Evolutionary conservation across 2,329 filamentous ascomycete genomes (phyloP).

Genomic region (Fusarium palustre): DNA sequence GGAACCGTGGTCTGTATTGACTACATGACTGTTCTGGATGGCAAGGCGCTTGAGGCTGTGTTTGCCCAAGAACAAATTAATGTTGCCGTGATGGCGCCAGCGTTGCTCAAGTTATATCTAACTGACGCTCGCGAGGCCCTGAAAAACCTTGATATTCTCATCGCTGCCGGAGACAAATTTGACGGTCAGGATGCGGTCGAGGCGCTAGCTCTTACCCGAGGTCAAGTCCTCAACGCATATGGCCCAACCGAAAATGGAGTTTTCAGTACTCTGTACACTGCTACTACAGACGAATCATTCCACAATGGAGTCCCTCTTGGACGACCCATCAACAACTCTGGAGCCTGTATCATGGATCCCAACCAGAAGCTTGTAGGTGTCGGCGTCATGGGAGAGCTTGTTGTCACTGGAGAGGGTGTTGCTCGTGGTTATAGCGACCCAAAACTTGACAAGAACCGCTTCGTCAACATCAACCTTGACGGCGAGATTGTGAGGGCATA

Average conservation of each 20-base stretch:
- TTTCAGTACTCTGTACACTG: constrained; percentile 29
- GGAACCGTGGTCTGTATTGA: constrained; percentile 39
- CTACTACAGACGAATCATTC: constrained; percentile 1
- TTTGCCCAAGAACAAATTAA: constrained; percentile 20
- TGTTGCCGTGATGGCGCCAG: constrained; percentile 13
- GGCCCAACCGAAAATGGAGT: constrained; percentile 44
- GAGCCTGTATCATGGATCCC: constrained; percentile 34
- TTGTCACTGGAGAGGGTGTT: constrained; percentile 42
- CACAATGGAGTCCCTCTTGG: constrained; percentile 43
- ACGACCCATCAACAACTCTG: constrained; percentile 37
- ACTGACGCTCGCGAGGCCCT: constrained; percentile 3
- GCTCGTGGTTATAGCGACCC: constrained; percentile 34
- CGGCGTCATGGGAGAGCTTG: constrained; percentile 44
- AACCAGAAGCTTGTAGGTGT: constrained; percentile 32
- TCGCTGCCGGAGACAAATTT: constrained; percentile 29
- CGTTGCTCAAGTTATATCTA: constrained; percentile 33
- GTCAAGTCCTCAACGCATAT: constrained; percentile 29
- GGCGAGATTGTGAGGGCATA: constrained; percentile 22
- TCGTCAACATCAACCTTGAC: constrained; percentile 16
- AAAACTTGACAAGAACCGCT: constrained; percentile 24
- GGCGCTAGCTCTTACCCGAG: neutral
- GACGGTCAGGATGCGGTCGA: constrained; percentile 19
- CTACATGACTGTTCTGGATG: constrained; percentile 21
- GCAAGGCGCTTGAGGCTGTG: constrained; percentile 9
- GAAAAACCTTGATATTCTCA: constrained; percentile 12